Base-by-base conservation (phyloP, 305 asterid species). In the Lippia alba region DNA sequence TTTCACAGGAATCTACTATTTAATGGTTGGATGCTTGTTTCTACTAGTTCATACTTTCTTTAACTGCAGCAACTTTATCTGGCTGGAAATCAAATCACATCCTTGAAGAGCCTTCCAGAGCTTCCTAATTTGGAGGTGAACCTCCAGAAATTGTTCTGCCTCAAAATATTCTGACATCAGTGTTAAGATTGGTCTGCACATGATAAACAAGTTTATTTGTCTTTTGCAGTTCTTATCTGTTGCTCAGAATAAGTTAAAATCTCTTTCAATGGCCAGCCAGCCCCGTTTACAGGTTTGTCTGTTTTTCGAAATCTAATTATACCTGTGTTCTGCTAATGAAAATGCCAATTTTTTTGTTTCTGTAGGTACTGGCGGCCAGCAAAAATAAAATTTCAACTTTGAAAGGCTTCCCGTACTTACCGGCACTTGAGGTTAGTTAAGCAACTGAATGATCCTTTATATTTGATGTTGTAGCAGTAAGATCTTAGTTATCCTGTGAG, bases 71-170 rank as follows among this genome's bases (percentile, higher is more conserved):
- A 95, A 95, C 99, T 95, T 16, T 95, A 95, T 82, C 97, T 95
- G 72, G 99, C 99, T 73, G 99, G 99, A 72, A 95, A 95, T 76
- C 97, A 95, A 81, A 89, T 95, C 77, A 86, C 96, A 36, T 95
- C 99, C 66, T 80, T 95, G 83, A 81, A 76, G 80, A 90, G 98
- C 82, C 99, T 95, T 82, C 99, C 99, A 0, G 98, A 88, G 86
- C 98, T 95, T 70, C 97, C 99, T 39, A 95, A 95, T 79, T 85
- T 95, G 92, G 99, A 92, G 97, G 99, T 94, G 77, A 81, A 75
- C 66, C 74, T 72, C 56, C 61, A 56, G 64, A 75, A 45, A 57
- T 69, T 36, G 8, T 78, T 69, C 56, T 7, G 67, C 44, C 34
- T 39, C 41, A 18, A 56, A 32, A 49, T 55, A 55, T 58, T 62